phyloP scores from a whole-genome alignment of 352 stramenopile genomes.

The Phytophthora pinifolia region DNA sequence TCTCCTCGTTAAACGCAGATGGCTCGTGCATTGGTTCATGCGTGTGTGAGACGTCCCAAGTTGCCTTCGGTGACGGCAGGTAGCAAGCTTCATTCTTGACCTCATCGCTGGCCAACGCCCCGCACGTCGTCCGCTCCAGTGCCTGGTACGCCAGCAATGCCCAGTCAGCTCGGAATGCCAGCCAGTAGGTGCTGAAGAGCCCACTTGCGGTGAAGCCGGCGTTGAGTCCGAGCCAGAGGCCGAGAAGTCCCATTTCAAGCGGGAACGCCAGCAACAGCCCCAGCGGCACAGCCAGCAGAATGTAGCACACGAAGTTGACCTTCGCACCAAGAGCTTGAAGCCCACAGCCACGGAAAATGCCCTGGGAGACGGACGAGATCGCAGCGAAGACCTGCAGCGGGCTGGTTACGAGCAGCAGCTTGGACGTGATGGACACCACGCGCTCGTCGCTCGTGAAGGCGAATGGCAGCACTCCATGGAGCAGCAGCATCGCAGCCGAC shows the following conservation, averaged over 20 bases:
- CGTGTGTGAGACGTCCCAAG: slow-evolving; percentile 1
- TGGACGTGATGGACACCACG: slow-evolving; percentile 53
- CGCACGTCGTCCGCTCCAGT: slow-evolving; percentile 44
- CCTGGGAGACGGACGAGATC: slow-evolving; percentile 67
- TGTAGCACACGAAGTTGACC: slow-evolving; percentile 88
- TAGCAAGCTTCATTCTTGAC: slow-evolving; percentile 12
- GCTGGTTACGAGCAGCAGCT: slow-evolving; percentile 67
- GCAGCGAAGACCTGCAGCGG: slow-evolving; percentile 86
- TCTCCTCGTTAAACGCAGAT: slow-evolving; percentile 7
- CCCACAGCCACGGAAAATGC: slow-evolving; percentile 79
- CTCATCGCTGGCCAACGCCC: slow-evolving; percentile 7
- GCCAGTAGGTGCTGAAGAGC: slow-evolving; percentile 69
- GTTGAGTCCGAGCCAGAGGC: slow-evolving; percentile 84
- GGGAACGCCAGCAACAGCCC: slow-evolving; percentile 72
- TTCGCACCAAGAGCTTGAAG: slow-evolving; percentile 78
- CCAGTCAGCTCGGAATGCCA: slow-evolving; percentile 72
- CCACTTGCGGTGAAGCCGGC: slow-evolving; percentile 63
- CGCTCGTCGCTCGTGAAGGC: slow-evolving; percentile 59
- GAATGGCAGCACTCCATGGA: slow-evolving; percentile 58
- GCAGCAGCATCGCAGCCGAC: slow-evolving; percentile 55
- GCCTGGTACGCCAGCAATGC: slow-evolving; percentile 58
- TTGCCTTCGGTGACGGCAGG: slow-evolving; percentile 2
- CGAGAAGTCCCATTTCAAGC: slow-evolving; percentile 59
- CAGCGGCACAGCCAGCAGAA: slow-evolving; percentile 78
- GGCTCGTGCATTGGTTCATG: slow-evolving; percentile 26